Conservation (phyloP, 345 rosid species). For the Diplotaxis tenuifolia region DNA sequence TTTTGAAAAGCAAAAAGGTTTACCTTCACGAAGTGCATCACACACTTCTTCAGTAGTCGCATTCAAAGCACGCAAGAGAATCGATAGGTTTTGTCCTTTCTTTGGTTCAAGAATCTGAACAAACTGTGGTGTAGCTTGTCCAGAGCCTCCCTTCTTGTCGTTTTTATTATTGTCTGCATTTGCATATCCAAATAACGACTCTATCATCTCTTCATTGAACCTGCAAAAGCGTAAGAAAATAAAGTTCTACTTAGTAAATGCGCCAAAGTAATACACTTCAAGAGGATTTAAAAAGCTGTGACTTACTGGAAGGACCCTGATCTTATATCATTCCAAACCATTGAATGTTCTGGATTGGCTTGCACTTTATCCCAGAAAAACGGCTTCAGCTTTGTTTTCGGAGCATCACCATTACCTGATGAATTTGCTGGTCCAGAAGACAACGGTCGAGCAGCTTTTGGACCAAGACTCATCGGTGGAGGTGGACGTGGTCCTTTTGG, state of each 20-base stretch:
- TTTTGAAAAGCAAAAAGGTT: slow-evolving; percentile 4
- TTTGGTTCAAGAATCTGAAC: slow-evolving; percentile 80
- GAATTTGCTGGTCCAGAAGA: slow-evolving; percentile 28
- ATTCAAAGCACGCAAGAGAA: slow-evolving; percentile 85
- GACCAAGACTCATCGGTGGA: background rate
- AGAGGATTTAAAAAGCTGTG: background rate
- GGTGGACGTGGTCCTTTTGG: background rate
- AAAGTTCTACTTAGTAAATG: no score
- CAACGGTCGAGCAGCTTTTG: background rate
- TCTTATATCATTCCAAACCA: slow-evolving; percentile 98
- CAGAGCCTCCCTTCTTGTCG: slow-evolving; percentile 50
- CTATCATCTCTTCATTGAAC: slow-evolving; percentile 99
- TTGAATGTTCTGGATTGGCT: slow-evolving; percentile 83
- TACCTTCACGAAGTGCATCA: slow-evolving; percentile 94
- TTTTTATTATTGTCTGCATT: slow-evolving; percentile 57
- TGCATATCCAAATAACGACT: slow-evolving; percentile 79
- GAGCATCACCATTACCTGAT: slow-evolving; percentile 49
- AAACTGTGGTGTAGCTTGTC: slow-evolving; percentile 55
- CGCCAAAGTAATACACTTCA: background rate
- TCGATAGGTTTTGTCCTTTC: slow-evolving; percentile 88
- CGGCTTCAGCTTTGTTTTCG: slow-evolving; percentile 92
- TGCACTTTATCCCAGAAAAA: slow-evolving; percentile 99
- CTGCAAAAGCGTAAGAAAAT: slow-evolving; percentile 40
- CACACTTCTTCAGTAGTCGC: slow-evolving; percentile 68
- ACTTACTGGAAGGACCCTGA: slow-evolving; percentile 98